phyloP scores from a whole-genome alignment of 257 asterid species.

The Primulina eburnea region DNA sequence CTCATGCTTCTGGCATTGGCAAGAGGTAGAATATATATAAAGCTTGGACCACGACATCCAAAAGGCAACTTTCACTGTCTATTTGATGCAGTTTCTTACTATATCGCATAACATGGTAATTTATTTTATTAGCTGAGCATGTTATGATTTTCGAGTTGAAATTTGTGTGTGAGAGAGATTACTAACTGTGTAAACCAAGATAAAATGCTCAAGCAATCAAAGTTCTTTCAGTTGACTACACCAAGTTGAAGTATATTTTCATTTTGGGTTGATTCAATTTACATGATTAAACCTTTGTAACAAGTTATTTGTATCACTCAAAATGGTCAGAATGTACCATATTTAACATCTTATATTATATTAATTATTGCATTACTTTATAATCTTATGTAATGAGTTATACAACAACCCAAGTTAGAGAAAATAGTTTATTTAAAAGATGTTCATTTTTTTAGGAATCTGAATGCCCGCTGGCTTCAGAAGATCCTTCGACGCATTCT shows the following conservation, averaged over 20 bases:
- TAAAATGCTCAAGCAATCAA: not conserved
- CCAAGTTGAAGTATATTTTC: not conserved
- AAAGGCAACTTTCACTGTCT: not conserved
- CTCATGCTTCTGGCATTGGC: slow-evolving; percentile 25
- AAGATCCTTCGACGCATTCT: slow-evolving; percentile 51
- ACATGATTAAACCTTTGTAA: not conserved
- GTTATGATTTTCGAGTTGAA: not conserved
- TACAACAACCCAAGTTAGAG: not conserved
- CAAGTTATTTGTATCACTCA: not conserved
- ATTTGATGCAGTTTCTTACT: not conserved
- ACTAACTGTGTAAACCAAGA: not conserved
- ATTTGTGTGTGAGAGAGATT: not conserved
- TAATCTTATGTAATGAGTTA: no score
- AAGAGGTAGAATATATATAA: slow-evolving; percentile 25
- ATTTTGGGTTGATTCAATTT: not conserved
- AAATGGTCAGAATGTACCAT: no score
- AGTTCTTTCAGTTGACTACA: not conserved
- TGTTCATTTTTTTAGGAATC: slow-evolving; percentile 57
- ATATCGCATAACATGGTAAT: not conserved
- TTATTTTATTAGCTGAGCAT: not conserved
- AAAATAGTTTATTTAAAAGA: slow-evolving; percentile 18
- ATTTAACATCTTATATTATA: not conserved
- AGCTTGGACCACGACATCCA: not conserved
- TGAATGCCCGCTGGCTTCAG: slow-evolving; percentile 54
- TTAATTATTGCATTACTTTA: not conserved